Evolutionary conservation across 2,329 filamentous ascomycete species (phyloP), one percentile per base, ranked within the genome.

Genomic region (Diaporthe vaccinii): DNA sequence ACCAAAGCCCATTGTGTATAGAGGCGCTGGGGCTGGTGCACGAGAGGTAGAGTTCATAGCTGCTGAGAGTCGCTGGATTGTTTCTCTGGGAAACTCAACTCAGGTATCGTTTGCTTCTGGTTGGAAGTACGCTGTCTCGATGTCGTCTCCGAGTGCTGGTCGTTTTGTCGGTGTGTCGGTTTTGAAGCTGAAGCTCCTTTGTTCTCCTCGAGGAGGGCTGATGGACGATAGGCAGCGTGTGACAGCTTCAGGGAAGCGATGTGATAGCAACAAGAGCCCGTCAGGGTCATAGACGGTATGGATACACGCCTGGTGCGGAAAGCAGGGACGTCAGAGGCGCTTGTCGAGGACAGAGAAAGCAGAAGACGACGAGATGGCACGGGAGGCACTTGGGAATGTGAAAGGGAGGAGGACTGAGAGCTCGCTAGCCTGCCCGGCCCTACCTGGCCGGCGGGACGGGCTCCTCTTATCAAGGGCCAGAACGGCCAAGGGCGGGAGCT

Each of bases 1-100:
- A 25, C 58, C 41, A 17, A 59, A 51, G 28, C 31, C 51, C 49
- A 67, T 46, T 3, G 78, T 78, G 59, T 77, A 72, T 5, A 78
- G 25, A 2, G 76, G 77, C 6, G 76, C 71, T 7, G 73, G 76
- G 51, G 72, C 76, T 49, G 78, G 65, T 44, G 73, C 59, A 9
- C 77, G 74, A 51, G 77, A 72, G 4, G 74, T 72, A 28, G 75
- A 75, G 25, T 55, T 71, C 78, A 76, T 76, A 36, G 4, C 76
- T 62, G 41, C 39, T n/a, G 49, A n/a, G 7, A 15, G n/a, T 36
- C 12, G 31, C 12, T 3, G 36, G 25, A 49, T 25, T 44, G 17
- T n/a, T 69, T 17, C 15, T 14, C 31, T 44, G 25, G 44, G n/a
- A 25, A 9, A 9, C 14, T 2, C 2, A 31, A 46, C 14, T 25